Conservation (phyloP, 2,329 filamentous ascomycete species). For the Sporothrix humicola region DNA sequence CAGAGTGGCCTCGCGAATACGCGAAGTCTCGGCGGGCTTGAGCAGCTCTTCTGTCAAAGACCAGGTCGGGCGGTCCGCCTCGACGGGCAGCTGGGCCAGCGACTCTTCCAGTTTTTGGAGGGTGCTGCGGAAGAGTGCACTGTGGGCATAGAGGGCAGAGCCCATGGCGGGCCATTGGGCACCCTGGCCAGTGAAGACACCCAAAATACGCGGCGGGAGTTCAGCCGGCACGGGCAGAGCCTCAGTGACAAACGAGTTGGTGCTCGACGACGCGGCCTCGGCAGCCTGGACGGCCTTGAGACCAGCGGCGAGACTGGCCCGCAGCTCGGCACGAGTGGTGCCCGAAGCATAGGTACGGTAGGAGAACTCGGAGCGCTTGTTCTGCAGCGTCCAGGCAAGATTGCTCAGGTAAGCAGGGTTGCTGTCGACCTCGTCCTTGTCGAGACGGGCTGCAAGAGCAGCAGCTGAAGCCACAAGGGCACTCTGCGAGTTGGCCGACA, state of each 20-base stretch:
- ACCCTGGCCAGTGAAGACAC: constrained; percentile 36
- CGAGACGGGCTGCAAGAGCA: constrained; percentile 44
- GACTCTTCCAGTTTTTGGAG: constrained; percentile 32
- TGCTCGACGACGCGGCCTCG: neutral
- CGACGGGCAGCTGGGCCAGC: constrained; percentile 30
- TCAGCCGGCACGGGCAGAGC: constrained; percentile 17
- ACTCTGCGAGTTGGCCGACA: constrained; percentile 48
- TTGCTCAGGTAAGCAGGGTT: constrained; percentile 30
- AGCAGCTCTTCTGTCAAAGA: constrained; percentile 34
- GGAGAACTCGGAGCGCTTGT: constrained; percentile 43
- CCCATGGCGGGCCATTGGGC: constrained; percentile 43
- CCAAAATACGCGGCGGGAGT: constrained; percentile 32
- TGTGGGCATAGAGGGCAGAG: constrained; percentile 40
- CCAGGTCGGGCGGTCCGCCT: constrained; percentile 34
- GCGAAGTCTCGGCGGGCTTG: constrained; percentile 31
- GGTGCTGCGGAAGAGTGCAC: constrained; percentile 24
- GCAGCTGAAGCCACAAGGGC: constrained; percentile 43
- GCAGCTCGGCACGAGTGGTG: constrained; percentile 38
- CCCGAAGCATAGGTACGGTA: constrained; percentile 44
- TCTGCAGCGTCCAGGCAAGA: constrained; percentile 46
- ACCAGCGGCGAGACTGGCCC: constrained; percentile 41
- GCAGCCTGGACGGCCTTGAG: constrained; percentile 33
- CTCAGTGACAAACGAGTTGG: constrained; percentile 25
- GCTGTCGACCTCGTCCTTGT: neutral
- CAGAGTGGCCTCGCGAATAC: constrained; percentile 45